phyloP scores from a whole-genome alignment of 208 protist genomes.

The Crithidia fasciculata region DNA sequence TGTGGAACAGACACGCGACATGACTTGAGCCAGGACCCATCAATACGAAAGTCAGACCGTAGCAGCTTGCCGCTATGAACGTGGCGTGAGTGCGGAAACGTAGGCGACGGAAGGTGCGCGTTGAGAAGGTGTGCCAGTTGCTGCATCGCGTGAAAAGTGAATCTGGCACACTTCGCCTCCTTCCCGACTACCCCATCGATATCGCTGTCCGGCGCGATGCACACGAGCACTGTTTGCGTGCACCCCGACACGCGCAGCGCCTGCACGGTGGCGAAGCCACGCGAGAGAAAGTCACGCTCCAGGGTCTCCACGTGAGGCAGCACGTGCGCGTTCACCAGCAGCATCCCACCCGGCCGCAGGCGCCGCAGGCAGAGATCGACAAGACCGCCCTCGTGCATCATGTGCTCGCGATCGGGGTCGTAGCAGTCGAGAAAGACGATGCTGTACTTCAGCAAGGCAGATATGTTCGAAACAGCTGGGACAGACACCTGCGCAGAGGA shows the following conservation, averaged over 20 bases:
- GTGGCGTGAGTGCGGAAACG: too few species aligned
- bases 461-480: neutral
- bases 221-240: constrained; percentile 69
- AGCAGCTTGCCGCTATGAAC: neutral
- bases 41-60: constrained; percentile 6
- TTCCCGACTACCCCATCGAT: neutral
- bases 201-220: constrained; percentile 22
- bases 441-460: constrained; percentile 35
- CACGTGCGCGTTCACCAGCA: constrained; percentile 84
- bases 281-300: constrained; percentile 42
- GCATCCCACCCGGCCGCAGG: constrained; percentile 55
- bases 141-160: constrained; percentile 28
- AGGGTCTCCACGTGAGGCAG: constrained; percentile 39
- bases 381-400: constrained; percentile 72
- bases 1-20: neutral
- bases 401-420: constrained; percentile 68
- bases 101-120: too few species aligned
- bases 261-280: constrained; percentile 72
- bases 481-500: neutral
- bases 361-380: constrained; percentile 57
- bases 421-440: constrained; percentile 89
- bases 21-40: constrained; percentile 26
- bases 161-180: constrained; percentile 21
- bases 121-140: constrained; percentile 17
- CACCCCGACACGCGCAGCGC: constrained; percentile 63